Conservation (phyloP, 1,284 basidiomycete species). For the Laetiporus sulphureus region DNA sequence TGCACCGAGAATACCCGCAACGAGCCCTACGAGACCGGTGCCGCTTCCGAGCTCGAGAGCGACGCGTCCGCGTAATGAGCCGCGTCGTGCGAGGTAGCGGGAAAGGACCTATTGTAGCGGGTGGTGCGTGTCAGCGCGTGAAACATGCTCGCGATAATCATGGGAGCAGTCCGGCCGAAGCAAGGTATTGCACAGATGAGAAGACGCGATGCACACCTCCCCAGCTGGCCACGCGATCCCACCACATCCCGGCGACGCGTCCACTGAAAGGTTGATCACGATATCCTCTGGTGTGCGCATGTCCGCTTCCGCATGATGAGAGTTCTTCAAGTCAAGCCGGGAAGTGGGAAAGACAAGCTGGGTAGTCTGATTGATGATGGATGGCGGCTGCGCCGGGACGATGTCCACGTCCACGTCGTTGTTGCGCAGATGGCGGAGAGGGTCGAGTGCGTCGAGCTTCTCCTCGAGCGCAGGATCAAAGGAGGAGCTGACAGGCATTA, state of each 20-base stretch:
- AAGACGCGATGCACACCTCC: slow-evolving; percentile 49
- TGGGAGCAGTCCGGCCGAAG: neutral
- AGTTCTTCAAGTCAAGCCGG: neutral
- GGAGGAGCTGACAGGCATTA: too few relatives aligned
- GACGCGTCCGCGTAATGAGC: slow-evolving; percentile 45
- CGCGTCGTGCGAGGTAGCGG: slow-evolving; percentile 59
- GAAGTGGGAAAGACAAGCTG: slow-evolving; percentile 37
- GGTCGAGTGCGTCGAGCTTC: slow-evolving; percentile 48
- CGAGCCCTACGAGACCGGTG: slow-evolving; percentile 86
- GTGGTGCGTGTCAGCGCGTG: neutral
- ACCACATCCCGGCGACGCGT: slow-evolving; percentile 83
- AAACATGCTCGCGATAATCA: neutral
- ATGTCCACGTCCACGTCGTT: slow-evolving; percentile 31
- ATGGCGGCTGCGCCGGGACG: slow-evolving; percentile 53
- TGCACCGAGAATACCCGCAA: slow-evolving; percentile 65
- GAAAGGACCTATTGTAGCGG: slow-evolving; percentile 58
- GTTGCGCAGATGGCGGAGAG: slow-evolving; percentile 56
- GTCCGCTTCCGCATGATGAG: slow-evolving; percentile 3
- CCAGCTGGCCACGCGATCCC: slow-evolving; percentile 92
- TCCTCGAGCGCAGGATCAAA: slow-evolving; percentile 46
- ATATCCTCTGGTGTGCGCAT: slow-evolving; percentile 21
- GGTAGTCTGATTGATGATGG: slow-evolving; percentile 42
- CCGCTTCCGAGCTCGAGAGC: slow-evolving; percentile 86
- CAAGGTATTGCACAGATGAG: slow-evolving; percentile 5
- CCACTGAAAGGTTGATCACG: slow-evolving; percentile 51